Percentiles rank a stretch among this genome's conserved stretches.
These are phyloP conservation scores for Fusarium sp. DNA, from an alignment of 2,329 filamentous ascomycete genomes.

Conservation along the genomic window DNA sequence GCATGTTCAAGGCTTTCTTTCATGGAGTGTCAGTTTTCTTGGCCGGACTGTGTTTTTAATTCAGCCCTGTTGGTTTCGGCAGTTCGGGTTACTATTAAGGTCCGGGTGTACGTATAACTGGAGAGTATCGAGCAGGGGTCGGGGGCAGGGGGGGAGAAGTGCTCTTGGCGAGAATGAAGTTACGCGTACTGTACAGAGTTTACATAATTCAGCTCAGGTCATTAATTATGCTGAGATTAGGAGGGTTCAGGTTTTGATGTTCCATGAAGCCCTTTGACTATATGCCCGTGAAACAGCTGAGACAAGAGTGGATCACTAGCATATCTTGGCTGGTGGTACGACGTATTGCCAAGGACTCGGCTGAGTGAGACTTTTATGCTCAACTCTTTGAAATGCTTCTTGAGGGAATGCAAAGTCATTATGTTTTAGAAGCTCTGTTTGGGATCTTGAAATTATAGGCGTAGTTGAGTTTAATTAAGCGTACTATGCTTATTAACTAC, in stretches of 20 bases:
- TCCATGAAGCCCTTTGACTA: conserved; percentile 1
- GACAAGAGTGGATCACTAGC: conserved; percentile 14
- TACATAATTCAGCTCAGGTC: conserved; percentile 19
- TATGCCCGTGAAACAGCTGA: conserved; percentile 14
- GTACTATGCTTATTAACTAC: too few species aligned
- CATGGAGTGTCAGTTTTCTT: conserved; percentile 29
- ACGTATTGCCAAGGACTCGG: too few species aligned
- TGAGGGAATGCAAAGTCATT: too few species aligned
- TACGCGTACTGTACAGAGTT: conserved; percentile 32
- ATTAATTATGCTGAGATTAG: conserved; percentile 24
- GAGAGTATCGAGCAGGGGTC: conserved; percentile 18
- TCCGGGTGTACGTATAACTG: conserved; percentile 16
- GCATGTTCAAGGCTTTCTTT: conserved; percentile 3
- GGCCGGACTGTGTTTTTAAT: conserved; percentile 31
- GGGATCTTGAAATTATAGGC: too few species aligned
- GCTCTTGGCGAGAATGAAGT: conserved; percentile 13
- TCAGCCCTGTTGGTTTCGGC: conserved; percentile 41
- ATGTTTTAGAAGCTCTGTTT: too few species aligned
- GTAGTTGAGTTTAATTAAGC: too few species aligned
- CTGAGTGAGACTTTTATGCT: too few species aligned
- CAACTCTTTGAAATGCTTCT: too few species aligned
- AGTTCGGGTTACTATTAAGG: conserved; percentile 27
- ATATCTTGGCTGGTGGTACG: not conserved
- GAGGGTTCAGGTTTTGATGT: conserved; percentile 1
- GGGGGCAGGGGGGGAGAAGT: not conserved